Percentiles rank a stretch among this genome's conserved stretches.
Conservation (phyloP, 2,329 filamentous ascomycete genomes). For the Aspergillus quadricinctus region DNA sequence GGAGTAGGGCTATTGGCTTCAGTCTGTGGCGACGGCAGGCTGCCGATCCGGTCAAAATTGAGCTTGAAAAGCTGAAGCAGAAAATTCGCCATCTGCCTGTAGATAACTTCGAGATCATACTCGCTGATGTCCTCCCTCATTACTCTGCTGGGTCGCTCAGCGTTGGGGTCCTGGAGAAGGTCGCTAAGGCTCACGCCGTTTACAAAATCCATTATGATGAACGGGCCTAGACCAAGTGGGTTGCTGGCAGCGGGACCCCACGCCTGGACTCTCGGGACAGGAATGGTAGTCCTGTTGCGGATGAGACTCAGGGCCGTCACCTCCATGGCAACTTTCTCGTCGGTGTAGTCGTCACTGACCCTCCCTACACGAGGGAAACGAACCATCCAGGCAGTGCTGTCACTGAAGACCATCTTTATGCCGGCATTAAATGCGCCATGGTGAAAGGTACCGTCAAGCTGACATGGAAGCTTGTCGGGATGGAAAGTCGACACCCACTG, state of each 20-base stretch:
- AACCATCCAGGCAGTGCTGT: conserved; percentile 26
- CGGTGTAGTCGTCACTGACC: conserved; percentile 21
- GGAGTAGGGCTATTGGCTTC: conserved; percentile 9
- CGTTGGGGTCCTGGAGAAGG: conserved; percentile 27
- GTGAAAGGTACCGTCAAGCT: conserved; percentile 28
- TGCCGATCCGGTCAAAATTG: conserved; percentile 29
- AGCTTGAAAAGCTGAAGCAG: conserved; percentile 26
- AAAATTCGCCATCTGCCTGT: conserved; percentile 25
- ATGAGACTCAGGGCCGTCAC: conserved; percentile 24
- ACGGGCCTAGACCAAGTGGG: conserved; percentile 22
- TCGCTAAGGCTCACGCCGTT: conserved; percentile 21
- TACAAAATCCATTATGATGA: conserved; percentile 31
- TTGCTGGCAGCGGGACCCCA: conserved; percentile 27
- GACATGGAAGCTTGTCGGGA: conserved; percentile 28
- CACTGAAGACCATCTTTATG: conserved; percentile 30
- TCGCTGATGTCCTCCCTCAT: conserved; percentile 31
- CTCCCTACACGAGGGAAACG: conserved; percentile 27
- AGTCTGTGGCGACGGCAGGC: conserved; percentile 17
- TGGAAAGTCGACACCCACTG: conserved; percentile 34
- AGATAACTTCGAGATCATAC: conserved; percentile 23
- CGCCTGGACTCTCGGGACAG: conserved; percentile 22
- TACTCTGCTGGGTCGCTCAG: conserved; percentile 39
- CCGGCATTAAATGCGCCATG: conserved; percentile 31
- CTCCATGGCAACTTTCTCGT: conserved; percentile 31
- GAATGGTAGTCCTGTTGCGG: conserved; percentile 21